phyloP scores from a whole-genome alignment of 805 yeast species.

The Pichia paraexigua region DNA sequence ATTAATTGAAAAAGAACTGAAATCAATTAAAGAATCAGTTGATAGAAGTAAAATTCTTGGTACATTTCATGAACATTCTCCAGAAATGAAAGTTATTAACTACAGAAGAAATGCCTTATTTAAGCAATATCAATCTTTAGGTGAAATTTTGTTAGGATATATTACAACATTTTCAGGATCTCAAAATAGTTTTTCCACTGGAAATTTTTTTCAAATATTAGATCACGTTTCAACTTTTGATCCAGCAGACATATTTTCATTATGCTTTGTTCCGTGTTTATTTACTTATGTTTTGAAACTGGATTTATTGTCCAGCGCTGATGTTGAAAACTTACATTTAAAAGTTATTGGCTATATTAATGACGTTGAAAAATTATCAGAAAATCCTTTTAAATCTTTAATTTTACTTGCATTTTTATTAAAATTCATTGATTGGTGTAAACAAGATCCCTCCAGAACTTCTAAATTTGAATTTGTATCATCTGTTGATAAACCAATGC shows the following conservation, averaged over 20 bases:
- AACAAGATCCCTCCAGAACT: conserved; percentile 35
- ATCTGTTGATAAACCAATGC: conserved; percentile 49
- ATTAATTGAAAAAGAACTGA: conserved; percentile 48
- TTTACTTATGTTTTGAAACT: conserved; percentile 37
- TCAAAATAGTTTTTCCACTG: conserved; percentile 26
- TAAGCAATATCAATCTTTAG: conserved; percentile 61
- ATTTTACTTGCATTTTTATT: conserved; percentile 46
- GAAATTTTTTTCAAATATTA: conserved; percentile 34
- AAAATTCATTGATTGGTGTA: conserved; percentile 62
- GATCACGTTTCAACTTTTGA: conserved; percentile 40
- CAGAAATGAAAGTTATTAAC: conserved; percentile 40
- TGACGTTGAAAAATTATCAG: conserved; percentile 35
- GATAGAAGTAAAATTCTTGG: conserved; percentile 43
- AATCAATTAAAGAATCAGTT: conserved; percentile 43
- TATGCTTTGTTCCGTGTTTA: conserved; percentile 60
- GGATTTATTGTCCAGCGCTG: conserved; percentile 28
- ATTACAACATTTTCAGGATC: conserved; percentile 23
- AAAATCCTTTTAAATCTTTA: conserved; percentile 41
- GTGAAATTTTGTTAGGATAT: conserved; percentile 54
- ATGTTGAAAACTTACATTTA: conserved; percentile 32
- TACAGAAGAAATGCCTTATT: conserved; percentile 57
- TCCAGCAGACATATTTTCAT: conserved; percentile 53
- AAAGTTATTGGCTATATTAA: conserved; percentile 30
- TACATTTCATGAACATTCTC: conserved; percentile 38
- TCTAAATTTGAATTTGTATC: conserved; percentile 39